A percentile compares a stretch with the other conserved stretches of the same genome.
These are phyloP conservation scores for Lizonia empirigonia DNA, from an alignment of 2,329 filamentous ascomycete species.

Conservation along the genomic window DNA sequence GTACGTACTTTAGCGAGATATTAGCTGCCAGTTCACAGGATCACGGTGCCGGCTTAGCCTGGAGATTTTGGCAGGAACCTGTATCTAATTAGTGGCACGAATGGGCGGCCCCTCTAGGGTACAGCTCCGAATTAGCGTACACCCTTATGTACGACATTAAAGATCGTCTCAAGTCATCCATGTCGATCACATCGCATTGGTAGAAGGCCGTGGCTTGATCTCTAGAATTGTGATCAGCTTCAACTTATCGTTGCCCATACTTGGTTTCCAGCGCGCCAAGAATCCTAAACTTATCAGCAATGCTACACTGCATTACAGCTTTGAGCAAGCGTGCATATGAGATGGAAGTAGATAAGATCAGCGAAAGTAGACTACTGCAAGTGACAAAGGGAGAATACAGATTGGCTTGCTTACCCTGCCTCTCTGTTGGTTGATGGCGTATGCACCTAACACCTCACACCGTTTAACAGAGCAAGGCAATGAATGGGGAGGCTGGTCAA, in stretches of 20 bases:
- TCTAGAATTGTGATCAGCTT: not conserved
- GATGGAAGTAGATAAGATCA: constrained; percentile 5
- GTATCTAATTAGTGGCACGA: constrained; percentile 19
- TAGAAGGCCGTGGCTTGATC: constrained; percentile 5
- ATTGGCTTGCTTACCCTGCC: constrained; percentile 24
- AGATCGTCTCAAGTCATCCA: constrained; percentile 22
- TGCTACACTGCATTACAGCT: not conserved
- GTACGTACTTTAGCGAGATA: not conserved
- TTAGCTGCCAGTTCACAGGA: not conserved
- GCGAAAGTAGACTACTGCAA: constrained; percentile 11
- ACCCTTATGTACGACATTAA: constrained; percentile 35
- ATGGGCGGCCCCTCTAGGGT: constrained; percentile 15
- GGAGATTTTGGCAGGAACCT: constrained; percentile 11
- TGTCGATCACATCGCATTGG: constrained; percentile 18
- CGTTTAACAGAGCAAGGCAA: constrained; percentile 26
- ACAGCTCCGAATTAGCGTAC: constrained; percentile 24
- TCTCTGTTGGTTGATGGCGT: constrained; percentile 8
- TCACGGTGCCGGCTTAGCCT: not conserved
- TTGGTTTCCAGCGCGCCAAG: not conserved
- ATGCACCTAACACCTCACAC: constrained; percentile 32
- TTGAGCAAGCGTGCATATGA: not conserved
- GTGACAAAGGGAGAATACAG: constrained; percentile 6
- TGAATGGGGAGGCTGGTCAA: constrained; percentile 11
- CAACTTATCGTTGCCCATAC: not conserved
- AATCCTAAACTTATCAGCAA: not conserved